Percentiles rank a stretch among this genome's conserved stretches.
Evolutionary conservation across 768 basidiomycete genomes (phyloP).

Genomic region (Tephrocybe sp.): DNA sequence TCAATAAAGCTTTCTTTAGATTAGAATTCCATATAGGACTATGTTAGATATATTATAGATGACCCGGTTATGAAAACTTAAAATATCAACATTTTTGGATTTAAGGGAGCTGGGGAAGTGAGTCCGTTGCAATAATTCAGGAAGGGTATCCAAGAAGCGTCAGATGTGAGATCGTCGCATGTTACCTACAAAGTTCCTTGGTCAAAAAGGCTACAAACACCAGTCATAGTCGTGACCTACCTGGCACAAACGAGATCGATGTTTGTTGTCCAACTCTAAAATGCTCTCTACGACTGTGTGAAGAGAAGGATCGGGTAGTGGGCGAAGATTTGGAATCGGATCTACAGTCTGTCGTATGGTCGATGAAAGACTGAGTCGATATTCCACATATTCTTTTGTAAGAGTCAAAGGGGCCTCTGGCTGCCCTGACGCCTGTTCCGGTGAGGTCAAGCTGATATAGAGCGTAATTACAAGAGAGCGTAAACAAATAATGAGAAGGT

Average conservation of each 20-base stretch:
- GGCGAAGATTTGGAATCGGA: slow-evolving; percentile 9
- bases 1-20: background rate
- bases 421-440: slow-evolving; percentile 28
- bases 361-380: slow-evolving; percentile 45
- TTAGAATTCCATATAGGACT: too few relatives aligned
- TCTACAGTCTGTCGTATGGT: slow-evolving; percentile 49
- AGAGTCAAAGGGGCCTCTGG: slow-evolving; percentile 51
- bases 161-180: slow-evolving; percentile 37
- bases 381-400: slow-evolving; percentile 33
- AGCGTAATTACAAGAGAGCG: slow-evolving; percentile 1
- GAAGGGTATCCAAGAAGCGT: slow-evolving; percentile 42
- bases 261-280: slow-evolving; percentile 53
- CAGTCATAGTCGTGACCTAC: slow-evolving; percentile 32
- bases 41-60: slow-evolving; percentile 1
- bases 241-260: slow-evolving; percentile 53
- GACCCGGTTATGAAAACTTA: background rate
- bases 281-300: slow-evolving; percentile 44
- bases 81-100: background rate
- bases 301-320: slow-evolving; percentile 8
- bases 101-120: slow-evolving; percentile 20
- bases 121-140: slow-evolving; percentile 37
- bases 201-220: background rate
- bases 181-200: slow-evolving; percentile 37
- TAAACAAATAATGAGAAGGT: background rate
- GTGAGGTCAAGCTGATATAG: slow-evolving; percentile 32